Evolutionary conservation across 805 yeast genomes (phyloP), one percentile per base, ranked within the genome.

Genomic region (Starmera caribaea): DNA sequence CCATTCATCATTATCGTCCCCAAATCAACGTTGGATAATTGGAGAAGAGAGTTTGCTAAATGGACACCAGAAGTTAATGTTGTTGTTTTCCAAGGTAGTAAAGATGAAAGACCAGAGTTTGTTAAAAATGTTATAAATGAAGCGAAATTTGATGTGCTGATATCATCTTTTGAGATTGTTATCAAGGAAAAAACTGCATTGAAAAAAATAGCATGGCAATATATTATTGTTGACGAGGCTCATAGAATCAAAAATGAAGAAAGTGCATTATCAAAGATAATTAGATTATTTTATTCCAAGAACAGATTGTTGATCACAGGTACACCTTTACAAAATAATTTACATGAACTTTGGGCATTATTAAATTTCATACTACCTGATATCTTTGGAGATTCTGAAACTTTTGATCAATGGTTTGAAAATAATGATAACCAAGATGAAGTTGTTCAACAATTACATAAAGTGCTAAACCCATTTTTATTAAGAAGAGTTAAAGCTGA

Each of bases 41-140:
- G 98, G 98, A 71, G 87, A 56, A 73, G 97, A 54, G 98, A 90
- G 61, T 90, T 90, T 63, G 78, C 79, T 27, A 81, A 76, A 59
- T 90, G 97, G 97, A 92, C 97, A 0, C 97, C 97, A 0, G 96
- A 88, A 4, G 96, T 90, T 11, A 76, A 79, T 47, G 85, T 82
- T 1, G 66, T 87, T 8, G 89, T 92, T 1, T 63, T 92, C 35
- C 96, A 88, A 57, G 98, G 98, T 30, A 78, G 76, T 48, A 92
- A 90, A 58, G 95, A 87, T n/a, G 75, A 72, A 17, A 75, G 98
- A 53, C 62, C 63, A 2, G 65, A 69, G 1, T 57, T 87, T 30
- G 72, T 90, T 37, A 73, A 74, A 30, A 62, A 77, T 34, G 57
- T 70, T 30, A 61, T 92, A 36, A 56, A 86, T 47, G 65, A 77